Evolutionary conservation across 768 basidiomycete genomes (phyloP), one percentile per base, ranked within the genome.

Genomic region (Lentinula sp.): DNA sequence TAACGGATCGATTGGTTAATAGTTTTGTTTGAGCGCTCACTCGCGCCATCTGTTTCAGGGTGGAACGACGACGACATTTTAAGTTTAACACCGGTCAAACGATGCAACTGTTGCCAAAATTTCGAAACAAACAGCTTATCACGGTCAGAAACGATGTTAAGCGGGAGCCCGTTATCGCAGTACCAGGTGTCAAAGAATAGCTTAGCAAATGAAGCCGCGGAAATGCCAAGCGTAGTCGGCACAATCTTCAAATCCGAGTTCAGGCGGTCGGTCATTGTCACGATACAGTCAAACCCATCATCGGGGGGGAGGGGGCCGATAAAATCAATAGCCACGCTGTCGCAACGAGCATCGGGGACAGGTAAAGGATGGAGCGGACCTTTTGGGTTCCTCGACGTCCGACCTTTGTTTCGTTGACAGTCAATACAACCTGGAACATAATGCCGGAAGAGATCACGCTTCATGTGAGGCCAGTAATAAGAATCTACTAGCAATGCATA

Each of bases 11-110:
- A 37, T 37, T 37, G 37, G 37, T 2, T 37, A 11, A 37, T 37
- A 8, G 37, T 37, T 11, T 37, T 37, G 37, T 37, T 37, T 11
- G 37, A 37, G 37, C 37, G 59, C 63, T 77, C 68, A 21, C 66
- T 72, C 0, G 66, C 34, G 1, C 73, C 69, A 42, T 77, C 70
- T 0, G 72, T 75, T 46, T 78, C 67, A 0, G 74, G 74, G 28
- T 77, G 76, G 53, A 67, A 75, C 0, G 74, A 55, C 0, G 72
- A 70, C 0, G 74, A 75, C 60, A 77, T 65, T 6, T 66, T 65
- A 0, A 73, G 52, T 3, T 37, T 37, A 11, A 37, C 37, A 8
- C 37, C 37, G 11, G 37, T 37, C 8, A 37, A 11, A 7, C 11
- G 6, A 11, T 37, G 37, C 6, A 37, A 11, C 8, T 37, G 37